Base-by-base conservation (phyloP, 352 stramenopile genomes). In the Pythium dissotocum region DNA sequence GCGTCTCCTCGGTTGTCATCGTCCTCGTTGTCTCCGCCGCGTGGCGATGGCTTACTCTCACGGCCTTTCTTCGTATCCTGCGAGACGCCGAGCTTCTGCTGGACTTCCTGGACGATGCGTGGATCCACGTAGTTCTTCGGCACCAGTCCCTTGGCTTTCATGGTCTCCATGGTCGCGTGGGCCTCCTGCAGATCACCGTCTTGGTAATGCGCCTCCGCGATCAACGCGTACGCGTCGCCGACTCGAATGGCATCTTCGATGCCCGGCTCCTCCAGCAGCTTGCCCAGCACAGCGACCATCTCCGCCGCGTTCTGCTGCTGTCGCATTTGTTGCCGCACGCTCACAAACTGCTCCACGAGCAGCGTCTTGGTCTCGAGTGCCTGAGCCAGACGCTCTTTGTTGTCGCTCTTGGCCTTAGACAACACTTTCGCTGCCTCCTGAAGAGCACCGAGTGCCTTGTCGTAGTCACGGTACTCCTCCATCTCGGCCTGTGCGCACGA, bases 381-480 rank as follows among this genome's bases (percentile, higher is more conserved):
- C 69, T 85, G 78, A 30, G 83, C 46, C 32, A 86, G 61, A 32
- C 80, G 76, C n/a, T 97, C 89, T 30, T 94, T 97, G 38, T 76
- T 65, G 8, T 91, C 75, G 38, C 66, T 63, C 14, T 82, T 84
- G 63, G 86, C 83, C 64, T 97, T 98, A 44, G 74, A 70, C 13
- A 97, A 70, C 46, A 95, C 86, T 59, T 97, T 96, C 28, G 82
- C 69, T 16, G 95, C 92, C 69, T 98, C 90, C 52, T 96, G 91
- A 8, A 99, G 74, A 3, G 91, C 91, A 0, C 79, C 80, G 33
- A 98, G 65, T 4, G 95, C 93, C 69, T 98, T 98, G 1, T 96
- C 89, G 57, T 98, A 99, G 77, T 98, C 86, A n/a, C 91, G 79
- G 61, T 91, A 98, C 59, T 98, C 91, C 61, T 98, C 91, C 40